phyloP scores from a whole-genome alignment of 208 protist species.

The Leishmania martiniquensis region DNA sequence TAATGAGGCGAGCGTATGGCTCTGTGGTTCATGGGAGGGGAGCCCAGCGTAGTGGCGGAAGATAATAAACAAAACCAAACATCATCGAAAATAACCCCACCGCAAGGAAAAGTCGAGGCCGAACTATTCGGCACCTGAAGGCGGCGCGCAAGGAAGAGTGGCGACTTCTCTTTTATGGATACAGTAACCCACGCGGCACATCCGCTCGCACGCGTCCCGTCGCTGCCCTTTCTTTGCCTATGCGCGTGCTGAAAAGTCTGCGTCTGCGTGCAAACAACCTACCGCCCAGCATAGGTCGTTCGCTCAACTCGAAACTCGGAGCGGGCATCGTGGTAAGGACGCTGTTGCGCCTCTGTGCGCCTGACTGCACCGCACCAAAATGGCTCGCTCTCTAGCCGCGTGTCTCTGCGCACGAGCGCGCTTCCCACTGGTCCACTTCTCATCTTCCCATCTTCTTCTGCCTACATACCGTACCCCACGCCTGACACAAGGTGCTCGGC shows the following conservation, averaged over 20 bases:
- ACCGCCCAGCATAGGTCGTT: background rate
- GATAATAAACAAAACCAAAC: no score
- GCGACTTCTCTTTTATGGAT: background rate
- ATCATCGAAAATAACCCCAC: no score
- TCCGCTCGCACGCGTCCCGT: background rate
- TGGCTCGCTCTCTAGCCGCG: background rate
- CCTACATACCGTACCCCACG: background rate
- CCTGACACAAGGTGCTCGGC: background rate
- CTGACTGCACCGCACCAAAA: background rate
- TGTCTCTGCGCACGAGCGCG: background rate
- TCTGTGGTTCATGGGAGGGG: background rate
- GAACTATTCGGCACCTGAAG: background rate
- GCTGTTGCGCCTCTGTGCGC: background rate
- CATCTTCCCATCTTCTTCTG: constrained; percentile 7
- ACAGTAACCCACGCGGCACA: background rate
- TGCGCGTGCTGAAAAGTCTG: background rate
- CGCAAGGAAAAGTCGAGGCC: background rate
- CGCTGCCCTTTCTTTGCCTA: background rate
- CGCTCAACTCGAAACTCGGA: background rate
- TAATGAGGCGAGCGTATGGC: no score
- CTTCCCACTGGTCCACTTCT: background rate
- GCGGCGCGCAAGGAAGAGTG: background rate
- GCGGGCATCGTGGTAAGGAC: background rate
- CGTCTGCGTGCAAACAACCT: background rate
- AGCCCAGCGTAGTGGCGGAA: no score